A percentile compares a stretch with the other conserved stretches of the same genome.
Evolutionary conservation across 2,329 filamentous ascomycete genomes (phyloP).

Genomic region (Xylariomycetidae sp.): DNA sequence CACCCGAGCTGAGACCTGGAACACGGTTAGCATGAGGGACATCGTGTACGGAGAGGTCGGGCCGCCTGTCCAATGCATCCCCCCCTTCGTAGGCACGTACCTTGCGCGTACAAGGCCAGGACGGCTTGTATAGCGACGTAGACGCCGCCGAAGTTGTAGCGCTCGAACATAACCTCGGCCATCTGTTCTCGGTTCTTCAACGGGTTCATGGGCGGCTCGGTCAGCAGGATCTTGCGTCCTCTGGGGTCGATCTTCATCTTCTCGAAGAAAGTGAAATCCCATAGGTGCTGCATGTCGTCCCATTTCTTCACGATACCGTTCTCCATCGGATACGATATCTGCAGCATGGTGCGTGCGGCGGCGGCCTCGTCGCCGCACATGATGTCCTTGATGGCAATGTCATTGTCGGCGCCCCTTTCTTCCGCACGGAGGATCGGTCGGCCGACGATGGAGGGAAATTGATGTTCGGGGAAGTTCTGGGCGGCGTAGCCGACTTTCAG

Average conservation of each 20-base stretch:
- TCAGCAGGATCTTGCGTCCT: slow-evolving; percentile 94
- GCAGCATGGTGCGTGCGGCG: slow-evolving; percentile 90
- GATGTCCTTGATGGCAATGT: slow-evolving; percentile 87
- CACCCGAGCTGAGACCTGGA: slow-evolving; percentile 76
- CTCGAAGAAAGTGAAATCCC: slow-evolving; percentile 98
- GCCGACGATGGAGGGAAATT: slow-evolving; percentile 97
- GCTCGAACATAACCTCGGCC: slow-evolving; percentile 99
- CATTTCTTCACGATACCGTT: slow-evolving; percentile 99
- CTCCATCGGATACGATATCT: slow-evolving; percentile 99
- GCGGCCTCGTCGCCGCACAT: slow-evolving; percentile 99
- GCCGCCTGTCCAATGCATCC: background rate
- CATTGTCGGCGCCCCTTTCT: slow-evolving; percentile 62
- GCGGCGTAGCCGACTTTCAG: slow-evolving; percentile 98
- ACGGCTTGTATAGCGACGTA: slow-evolving; percentile 98
- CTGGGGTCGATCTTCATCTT: slow-evolving; percentile 90
- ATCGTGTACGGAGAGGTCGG: background rate
- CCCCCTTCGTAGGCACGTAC: slow-evolving; percentile 38
- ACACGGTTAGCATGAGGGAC: too few species aligned
- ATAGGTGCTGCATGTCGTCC: slow-evolving; percentile 99
- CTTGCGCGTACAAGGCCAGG: slow-evolving; percentile 91
- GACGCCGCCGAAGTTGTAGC: slow-evolving; percentile 91
- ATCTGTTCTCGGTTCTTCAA: slow-evolving; percentile 95
- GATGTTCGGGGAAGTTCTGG: slow-evolving; percentile 98
- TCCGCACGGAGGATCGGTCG: slow-evolving; percentile 95
- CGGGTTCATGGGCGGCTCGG: slow-evolving; percentile 96